A percentile compares a stretch with the other conserved stretches of the same genome.
Conservation (phyloP, 2,329 filamentous ascomycete species). For the Ophiocordyceps camponoti-leonardi region DNA sequence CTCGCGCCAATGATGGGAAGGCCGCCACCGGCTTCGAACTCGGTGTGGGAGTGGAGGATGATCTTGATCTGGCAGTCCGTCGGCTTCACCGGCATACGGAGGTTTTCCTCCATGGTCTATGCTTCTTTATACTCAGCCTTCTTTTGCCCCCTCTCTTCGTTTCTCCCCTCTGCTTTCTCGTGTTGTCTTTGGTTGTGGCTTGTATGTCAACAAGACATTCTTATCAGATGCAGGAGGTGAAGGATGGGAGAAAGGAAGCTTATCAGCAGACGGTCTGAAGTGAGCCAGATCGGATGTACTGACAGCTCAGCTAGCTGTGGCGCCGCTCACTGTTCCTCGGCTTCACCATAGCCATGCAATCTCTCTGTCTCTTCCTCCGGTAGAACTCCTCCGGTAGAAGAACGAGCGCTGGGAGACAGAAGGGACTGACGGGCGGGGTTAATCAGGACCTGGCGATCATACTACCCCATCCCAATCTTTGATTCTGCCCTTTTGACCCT, state of each 20-base stretch:
- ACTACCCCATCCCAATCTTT: slow-evolving; percentile 1
- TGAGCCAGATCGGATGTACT: not conserved
- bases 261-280: not conserved
- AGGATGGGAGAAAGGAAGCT: not conserved
- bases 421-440: not conserved
- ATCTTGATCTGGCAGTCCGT: not conserved
- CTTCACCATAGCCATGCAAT: not conserved
- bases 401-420: not conserved
- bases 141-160: not conserved
- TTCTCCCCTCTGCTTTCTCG: not conserved
- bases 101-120: not conserved
- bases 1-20: not conserved
- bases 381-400: not conserved
- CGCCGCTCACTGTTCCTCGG: not conserved
- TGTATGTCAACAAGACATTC: too few relatives aligned
- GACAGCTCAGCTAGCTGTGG: not conserved
- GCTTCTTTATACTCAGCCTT: not conserved
- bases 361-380: not conserved
- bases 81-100: not conserved
- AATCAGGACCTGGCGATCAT: slow-evolving; percentile 2
- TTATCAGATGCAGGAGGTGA: too few relatives aligned
- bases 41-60: not conserved
- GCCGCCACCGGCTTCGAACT: not conserved
- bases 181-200: not conserved
- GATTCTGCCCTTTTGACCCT: not conserved